A percentile compares a stretch with the other conserved stretches of the same genome.
These are phyloP conservation scores for Cryphonectria japonica DNA, from an alignment of 2,329 filamentous ascomycete genomes.

Conservation along the genomic window DNA sequence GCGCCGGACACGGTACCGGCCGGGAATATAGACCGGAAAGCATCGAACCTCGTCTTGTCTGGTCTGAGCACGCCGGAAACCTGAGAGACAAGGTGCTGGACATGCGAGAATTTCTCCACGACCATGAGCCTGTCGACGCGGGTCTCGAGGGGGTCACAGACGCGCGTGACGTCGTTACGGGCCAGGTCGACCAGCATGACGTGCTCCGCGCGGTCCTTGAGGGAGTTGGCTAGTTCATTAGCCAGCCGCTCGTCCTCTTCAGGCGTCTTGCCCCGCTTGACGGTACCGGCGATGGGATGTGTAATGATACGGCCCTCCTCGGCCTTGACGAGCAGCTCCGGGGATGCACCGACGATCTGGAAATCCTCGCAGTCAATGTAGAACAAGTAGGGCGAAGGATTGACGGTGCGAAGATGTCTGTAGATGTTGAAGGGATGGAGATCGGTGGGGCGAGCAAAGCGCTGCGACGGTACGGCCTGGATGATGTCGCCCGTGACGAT, in stretches of 20 bases:
- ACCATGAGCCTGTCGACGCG: slow-evolving; percentile 94
- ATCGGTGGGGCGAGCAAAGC: slow-evolving; percentile 84
- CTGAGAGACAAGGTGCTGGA: slow-evolving; percentile 95
- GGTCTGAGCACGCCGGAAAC: slow-evolving; percentile 87
- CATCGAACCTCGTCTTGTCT: slow-evolving; percentile 89
- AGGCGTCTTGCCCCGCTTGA: slow-evolving; percentile 79
- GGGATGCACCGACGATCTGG: slow-evolving; percentile 92
- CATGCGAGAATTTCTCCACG: slow-evolving; percentile 92
- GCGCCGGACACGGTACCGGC: slow-evolving; percentile 95
- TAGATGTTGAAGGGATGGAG: slow-evolving; percentile 99
- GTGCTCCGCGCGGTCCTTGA: slow-evolving; percentile 94
- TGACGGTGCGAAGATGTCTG: slow-evolving; percentile 92
- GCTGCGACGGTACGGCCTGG: slow-evolving; percentile 93
- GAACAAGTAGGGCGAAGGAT: slow-evolving; percentile 96
- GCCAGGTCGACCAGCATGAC: slow-evolving; percentile 98
- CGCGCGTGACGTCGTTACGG: slow-evolving; percentile 93
- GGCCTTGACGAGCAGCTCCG: slow-evolving; percentile 91
- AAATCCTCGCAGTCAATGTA: slow-evolving; percentile 92
- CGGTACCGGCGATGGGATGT: slow-evolving; percentile 95
- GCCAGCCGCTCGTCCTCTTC: slow-evolving; percentile 84
- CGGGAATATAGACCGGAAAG: slow-evolving; percentile 94
- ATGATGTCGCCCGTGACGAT: slow-evolving; percentile 94
- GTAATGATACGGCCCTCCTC: slow-evolving; percentile 88
- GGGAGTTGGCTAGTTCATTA: slow-evolving; percentile 72
- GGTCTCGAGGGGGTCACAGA: slow-evolving; percentile 88